A percentile compares a stretch with the other conserved stretches of the same genome.
phyloP scores from a whole-genome alignment of 208 protist genomes.

The Trypanosomatidae sp. region DNA sequence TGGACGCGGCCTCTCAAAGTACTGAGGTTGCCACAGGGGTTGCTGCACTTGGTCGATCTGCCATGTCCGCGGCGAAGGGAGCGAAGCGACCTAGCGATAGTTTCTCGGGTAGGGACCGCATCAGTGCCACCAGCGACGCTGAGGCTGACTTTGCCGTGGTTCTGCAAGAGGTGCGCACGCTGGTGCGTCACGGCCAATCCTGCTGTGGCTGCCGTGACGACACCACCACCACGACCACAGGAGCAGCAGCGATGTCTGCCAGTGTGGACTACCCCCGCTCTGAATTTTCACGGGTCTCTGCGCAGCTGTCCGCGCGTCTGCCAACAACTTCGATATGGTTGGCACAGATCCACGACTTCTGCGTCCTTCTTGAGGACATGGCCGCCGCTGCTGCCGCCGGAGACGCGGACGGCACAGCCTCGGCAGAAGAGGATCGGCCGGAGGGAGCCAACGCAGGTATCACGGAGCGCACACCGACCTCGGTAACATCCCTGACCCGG shows the following conservation, averaged over 20 bases:
- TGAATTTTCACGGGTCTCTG: not conserved
- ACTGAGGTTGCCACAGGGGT: not conserved
- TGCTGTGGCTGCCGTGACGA: not conserved
- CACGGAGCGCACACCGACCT: conserved; percentile 3
- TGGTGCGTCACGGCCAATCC: conserved; percentile 9
- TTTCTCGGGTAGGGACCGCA: not conserved
- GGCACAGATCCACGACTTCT: conserved; percentile 20
- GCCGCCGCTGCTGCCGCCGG: not conserved
- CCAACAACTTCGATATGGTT: conserved; percentile 23
- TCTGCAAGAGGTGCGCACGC: conserved; percentile 15
- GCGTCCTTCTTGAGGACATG: conserved; percentile 20
- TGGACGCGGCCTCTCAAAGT: not conserved
- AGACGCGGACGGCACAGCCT: conserved; percentile 1
- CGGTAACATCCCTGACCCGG: conserved; percentile 11
- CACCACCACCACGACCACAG: not conserved
- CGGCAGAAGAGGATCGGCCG: conserved; percentile 6
- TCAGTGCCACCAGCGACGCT: not conserved
- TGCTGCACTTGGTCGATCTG: not conserved
- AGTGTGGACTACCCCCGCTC: not conserved
- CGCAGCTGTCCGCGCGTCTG: not conserved
- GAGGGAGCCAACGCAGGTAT: not conserved
- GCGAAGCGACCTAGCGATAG: not conserved
- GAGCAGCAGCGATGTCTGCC: not conserved
- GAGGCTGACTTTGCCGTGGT: conserved; percentile 17
- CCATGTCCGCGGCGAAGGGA: not conserved